These are phyloP conservation scores for Annulohypoxylon bovei DNA, from an alignment of 495 filamentous ascomycete genomes.

Conservation along the genomic window DNA sequence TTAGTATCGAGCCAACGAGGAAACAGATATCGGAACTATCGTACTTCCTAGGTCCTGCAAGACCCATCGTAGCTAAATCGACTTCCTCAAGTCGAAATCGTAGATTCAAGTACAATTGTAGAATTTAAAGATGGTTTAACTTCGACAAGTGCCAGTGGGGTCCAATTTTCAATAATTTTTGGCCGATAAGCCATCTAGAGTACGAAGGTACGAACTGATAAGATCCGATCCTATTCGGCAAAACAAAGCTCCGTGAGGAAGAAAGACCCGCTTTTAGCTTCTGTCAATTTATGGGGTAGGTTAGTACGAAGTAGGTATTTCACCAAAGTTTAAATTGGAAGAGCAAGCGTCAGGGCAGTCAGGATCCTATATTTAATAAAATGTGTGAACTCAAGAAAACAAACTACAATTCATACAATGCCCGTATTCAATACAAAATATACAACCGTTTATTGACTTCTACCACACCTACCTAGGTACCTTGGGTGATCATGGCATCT, in stretches of 20 bases:
- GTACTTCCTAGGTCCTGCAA: slow-evolving; percentile 78
- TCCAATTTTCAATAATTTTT: slow-evolving; percentile 28
- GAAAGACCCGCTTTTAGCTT: not conserved
- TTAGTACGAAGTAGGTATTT: not conserved
- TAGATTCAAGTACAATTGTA: not conserved
- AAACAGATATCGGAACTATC: slow-evolving; percentile 16
- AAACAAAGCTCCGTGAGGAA: not conserved
- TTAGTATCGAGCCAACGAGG: slow-evolving; percentile 15
- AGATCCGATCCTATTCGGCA: not conserved
- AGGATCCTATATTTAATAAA: not conserved
- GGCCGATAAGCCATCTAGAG: slow-evolving; percentile 9
- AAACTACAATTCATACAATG: not conserved
- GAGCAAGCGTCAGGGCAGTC: slow-evolving; percentile 4
- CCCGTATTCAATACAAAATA: not conserved
- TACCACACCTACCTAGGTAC: not conserved
- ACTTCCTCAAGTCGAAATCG: not conserved
- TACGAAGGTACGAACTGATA: not conserved
- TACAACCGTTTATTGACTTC: not conserved
- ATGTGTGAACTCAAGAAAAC: not conserved
- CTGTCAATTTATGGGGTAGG: not conserved
- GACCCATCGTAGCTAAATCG: slow-evolving; percentile 67
- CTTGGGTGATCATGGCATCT: slow-evolving; percentile 20
- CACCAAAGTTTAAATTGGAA: not conserved
- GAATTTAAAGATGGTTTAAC: slow-evolving; percentile 9
- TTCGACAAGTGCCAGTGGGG: slow-evolving; percentile 20